Evolutionary conservation across 1,284 basidiomycete genomes (phyloP).

Genomic region (Caloboletus inedulis): DNA sequence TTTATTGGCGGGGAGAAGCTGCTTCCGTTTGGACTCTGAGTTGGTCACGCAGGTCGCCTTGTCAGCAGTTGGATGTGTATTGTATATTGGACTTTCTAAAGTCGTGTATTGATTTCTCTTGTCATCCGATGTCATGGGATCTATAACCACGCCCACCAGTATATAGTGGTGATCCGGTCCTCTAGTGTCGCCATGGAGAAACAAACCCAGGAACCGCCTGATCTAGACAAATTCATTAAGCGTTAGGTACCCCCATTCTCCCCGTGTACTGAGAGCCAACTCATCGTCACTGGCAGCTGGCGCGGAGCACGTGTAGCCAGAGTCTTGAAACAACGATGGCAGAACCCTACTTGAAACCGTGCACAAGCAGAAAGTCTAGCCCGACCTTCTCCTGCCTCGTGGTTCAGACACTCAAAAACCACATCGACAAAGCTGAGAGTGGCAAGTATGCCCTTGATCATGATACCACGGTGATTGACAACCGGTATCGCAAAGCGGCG

Average conservation of each 20-base stretch:
- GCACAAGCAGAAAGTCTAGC: no score
- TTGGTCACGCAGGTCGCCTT: not conserved
- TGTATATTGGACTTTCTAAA: constrained; percentile 2
- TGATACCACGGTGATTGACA: not conserved
- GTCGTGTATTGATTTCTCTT: constrained; percentile 6
- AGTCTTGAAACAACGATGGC: no score
- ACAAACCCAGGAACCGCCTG: constrained; percentile 37
- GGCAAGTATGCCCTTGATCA: no score
- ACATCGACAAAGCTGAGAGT: no score
- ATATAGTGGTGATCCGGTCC: no score
- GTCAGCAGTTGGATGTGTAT: not conserved
- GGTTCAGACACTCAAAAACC: no score
- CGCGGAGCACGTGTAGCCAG: constrained; percentile 40
- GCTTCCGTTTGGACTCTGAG: constrained; percentile 28
- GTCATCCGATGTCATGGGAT: not conserved
- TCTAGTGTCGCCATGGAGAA: constrained; percentile 23
- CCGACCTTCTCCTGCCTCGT: no score
- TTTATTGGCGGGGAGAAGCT: constrained; percentile 31
- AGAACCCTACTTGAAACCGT: no score
- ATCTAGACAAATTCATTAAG: constrained; percentile 41
- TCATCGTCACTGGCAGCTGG: constrained; percentile 30
- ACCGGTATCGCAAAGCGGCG: not conserved
- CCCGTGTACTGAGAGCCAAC: constrained; percentile 18
- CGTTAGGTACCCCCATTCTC: not conserved
- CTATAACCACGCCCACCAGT: no score